Percentiles rank a stretch among this genome's conserved stretches.
Conservation (phyloP, 352 stramenopile genomes). For the Plasmopara halstedii region DNA sequence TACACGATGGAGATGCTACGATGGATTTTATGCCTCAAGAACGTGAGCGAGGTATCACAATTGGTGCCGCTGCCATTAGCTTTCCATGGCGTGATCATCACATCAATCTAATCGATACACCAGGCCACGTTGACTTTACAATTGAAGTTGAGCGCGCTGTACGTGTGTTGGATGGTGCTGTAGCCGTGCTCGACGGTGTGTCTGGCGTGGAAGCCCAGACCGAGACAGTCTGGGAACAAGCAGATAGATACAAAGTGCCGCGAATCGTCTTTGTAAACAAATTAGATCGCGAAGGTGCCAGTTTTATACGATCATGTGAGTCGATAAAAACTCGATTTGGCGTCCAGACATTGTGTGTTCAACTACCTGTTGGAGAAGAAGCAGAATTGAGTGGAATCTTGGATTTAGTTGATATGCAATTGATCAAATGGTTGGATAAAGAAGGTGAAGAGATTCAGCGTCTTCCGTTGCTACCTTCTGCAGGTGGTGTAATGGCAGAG, state of each 20-base stretch:
- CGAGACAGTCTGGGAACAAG: constrained; percentile 81
- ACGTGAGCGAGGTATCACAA: constrained; percentile 97
- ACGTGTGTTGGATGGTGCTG: constrained; percentile 95
- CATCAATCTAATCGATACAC: constrained; percentile 98
- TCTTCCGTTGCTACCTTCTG: constrained; percentile 37
- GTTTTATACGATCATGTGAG: constrained; percentile 87
- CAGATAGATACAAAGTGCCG: constrained; percentile 69
- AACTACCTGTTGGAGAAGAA: constrained; percentile 61
- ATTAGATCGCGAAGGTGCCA: constrained; percentile 92
- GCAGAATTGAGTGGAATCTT: constrained; percentile 55
- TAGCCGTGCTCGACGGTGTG: constrained; percentile 95
- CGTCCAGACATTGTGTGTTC: constrained; percentile 51
- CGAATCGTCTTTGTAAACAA: constrained; percentile 97
- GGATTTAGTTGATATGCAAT: constrained; percentile 60
- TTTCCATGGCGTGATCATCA: constrained; percentile 92
- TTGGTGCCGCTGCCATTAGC: constrained; percentile 94
- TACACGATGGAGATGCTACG: constrained; percentile 68
- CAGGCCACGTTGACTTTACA: constrained; percentile 97
- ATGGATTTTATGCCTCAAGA: constrained; percentile 90
- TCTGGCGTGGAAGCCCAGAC: constrained; percentile 92
- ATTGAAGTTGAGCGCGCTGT: constrained; percentile 97
- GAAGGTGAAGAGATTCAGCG: constrained; percentile 47
- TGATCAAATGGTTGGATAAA: constrained; percentile 57
- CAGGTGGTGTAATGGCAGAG: constrained; percentile 39
- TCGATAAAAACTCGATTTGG: constrained; percentile 54